These are phyloP conservation scores for Chiua virens DNA, from an alignment of 768 basidiomycete genomes.

Conservation along the genomic window DNA sequence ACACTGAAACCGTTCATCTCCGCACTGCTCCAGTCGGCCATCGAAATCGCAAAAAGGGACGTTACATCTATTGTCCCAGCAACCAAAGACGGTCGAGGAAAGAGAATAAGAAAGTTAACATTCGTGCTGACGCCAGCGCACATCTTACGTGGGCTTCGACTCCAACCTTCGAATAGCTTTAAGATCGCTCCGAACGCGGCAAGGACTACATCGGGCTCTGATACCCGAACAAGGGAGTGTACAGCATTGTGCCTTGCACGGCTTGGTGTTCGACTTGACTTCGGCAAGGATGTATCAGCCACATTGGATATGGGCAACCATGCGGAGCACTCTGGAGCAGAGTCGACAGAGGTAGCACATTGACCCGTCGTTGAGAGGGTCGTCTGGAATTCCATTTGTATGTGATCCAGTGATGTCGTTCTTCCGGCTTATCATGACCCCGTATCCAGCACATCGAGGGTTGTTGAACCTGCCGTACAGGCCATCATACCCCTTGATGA, in stretches of 20 bases:
- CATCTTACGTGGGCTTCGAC: constrained; percentile 37
- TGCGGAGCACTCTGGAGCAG: constrained; percentile 10
- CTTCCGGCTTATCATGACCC: neutral
- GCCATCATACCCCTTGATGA: too few species aligned
- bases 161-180: constrained; percentile 4
- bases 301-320: neutral
- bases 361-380: neutral
- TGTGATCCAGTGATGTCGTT: neutral
- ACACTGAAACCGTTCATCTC: constrained; percentile 33
- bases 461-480: too few species aligned
- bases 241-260: constrained; percentile 30
- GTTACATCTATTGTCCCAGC: constrained; percentile 22
- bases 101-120: constrained; percentile 23
- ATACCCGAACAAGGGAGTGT: constrained; percentile 15
- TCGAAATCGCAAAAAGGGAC: constrained; percentile 34
- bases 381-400: too few species aligned
- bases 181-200: neutral
- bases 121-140: constrained; percentile 40
- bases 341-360: neutral
- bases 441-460: too few species aligned
- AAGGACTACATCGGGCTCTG: constrained; percentile 1
- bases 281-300: constrained; percentile 4
- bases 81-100: constrained; percentile 18
- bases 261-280: constrained; percentile 30
- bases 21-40: constrained; percentile 32